Evolutionary conservation across 345 rosid species (phyloP).

Genomic region (Citrus reticulata): DNA sequence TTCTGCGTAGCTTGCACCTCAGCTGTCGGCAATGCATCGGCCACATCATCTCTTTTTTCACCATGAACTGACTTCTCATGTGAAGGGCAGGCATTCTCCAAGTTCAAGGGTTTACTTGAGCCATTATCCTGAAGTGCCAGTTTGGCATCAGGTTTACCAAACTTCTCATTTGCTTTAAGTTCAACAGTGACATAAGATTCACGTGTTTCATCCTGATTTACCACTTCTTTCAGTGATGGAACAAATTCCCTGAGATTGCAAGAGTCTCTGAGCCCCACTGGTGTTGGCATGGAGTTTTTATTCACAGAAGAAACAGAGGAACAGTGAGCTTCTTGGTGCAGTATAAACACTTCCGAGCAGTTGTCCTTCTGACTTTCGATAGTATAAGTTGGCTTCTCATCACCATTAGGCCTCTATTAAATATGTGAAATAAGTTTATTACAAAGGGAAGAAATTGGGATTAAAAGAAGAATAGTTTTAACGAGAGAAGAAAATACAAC

Average conservation of each 20-base stretch:
- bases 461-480: conserved; percentile 1
- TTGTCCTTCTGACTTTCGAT: conserved; percentile 58
- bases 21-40: conserved; percentile 28
- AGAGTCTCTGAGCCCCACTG: conserved; percentile 31
- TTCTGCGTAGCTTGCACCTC: conserved; percentile 49
- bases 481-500: conserved; percentile 1
- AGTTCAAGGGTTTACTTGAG: conserved; percentile 40
- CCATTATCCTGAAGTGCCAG: conserved; percentile 48
- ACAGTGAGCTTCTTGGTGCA: conserved; percentile 46
- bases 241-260: conserved; percentile 60
- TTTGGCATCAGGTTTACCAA: conserved; percentile 33
- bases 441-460: conserved; percentile 9
- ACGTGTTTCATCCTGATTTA: conserved; percentile 22
- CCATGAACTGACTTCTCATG: conserved; percentile 34
- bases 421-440: conserved; percentile 18
- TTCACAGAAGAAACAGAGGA: conserved; percentile 51
- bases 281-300: conserved; percentile 38
- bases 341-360: conserved; percentile 61
- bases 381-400: conserved; percentile 36
- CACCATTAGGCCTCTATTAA: conserved; percentile 48
- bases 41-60: conserved; percentile 29
- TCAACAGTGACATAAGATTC: conserved; percentile 27
- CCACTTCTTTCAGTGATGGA: conserved; percentile 46
- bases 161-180: conserved; percentile 27
- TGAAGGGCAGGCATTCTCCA: conserved; percentile 34